Evolutionary conservation across 2,329 filamentous ascomycete species (phyloP).

Genomic region (Monosporascus sp.): DNA sequence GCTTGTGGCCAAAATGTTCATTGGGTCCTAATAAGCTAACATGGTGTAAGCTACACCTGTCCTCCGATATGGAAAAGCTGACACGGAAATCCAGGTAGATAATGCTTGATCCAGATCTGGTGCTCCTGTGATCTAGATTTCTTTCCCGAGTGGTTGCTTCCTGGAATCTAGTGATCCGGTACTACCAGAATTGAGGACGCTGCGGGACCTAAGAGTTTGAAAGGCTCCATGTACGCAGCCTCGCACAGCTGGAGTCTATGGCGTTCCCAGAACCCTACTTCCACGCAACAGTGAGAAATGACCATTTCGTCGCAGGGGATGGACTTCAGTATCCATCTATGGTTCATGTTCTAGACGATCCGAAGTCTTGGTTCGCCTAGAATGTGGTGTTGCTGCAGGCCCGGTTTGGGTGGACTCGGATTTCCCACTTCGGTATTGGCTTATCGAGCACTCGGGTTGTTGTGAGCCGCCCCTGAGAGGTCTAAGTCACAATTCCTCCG

Average conservation of each 20-base stretch:
- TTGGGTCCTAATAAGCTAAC: not conserved
- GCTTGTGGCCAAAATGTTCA: not conserved
- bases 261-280: no score
- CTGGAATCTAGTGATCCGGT: not conserved
- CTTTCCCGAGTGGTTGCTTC: not conserved
- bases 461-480: not conserved
- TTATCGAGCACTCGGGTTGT: not conserved
- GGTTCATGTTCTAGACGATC: not conserved
- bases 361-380: not conserved
- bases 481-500: no score
- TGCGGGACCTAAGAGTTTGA: not conserved
- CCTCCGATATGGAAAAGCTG: not conserved
- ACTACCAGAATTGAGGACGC: not conserved
- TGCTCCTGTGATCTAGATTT: not conserved
- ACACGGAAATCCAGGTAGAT: not conserved
- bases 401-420: not conserved
- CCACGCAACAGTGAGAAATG: no score
- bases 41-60: not conserved
- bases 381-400: not conserved
- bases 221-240: not conserved
- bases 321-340: not conserved
- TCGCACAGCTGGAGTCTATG: no score
- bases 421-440: not conserved
- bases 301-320: no score
- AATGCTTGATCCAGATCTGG: not conserved